A percentile compares a stretch with the other conserved stretches of the same genome.
Conservation (phyloP, 768 basidiomycete species). For the Rhodotorula taiwanensis region DNA sequence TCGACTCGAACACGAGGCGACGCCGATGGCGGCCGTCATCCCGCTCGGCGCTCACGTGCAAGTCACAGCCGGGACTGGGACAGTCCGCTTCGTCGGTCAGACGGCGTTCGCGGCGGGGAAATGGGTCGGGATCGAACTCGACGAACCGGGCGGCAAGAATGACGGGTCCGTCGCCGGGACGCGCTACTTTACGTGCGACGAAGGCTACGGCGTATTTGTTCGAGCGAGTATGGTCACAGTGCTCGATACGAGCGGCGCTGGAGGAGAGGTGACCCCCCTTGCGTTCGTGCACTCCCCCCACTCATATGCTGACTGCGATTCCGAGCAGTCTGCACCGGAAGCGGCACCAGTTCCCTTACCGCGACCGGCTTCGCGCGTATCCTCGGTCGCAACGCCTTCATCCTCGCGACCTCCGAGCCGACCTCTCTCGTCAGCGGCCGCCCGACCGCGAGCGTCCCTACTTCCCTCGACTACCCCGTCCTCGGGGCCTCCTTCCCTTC, state of each 20-base stretch:
- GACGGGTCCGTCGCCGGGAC: constrained; percentile 63
- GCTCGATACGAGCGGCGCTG: neutral
- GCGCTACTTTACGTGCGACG: constrained; percentile 72
- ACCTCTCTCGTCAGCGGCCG: constrained; percentile 1
- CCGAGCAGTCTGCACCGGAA: too few relatives aligned
- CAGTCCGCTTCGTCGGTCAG: constrained; percentile 74
- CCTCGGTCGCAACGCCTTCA: too few relatives aligned
- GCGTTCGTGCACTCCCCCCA: neutral
- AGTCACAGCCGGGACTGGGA: constrained; percentile 70
- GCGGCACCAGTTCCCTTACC: too few relatives aligned
- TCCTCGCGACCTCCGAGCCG: constrained; percentile 9
- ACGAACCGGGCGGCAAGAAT: constrained; percentile 83
- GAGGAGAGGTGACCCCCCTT: neutral
- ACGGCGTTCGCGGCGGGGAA: constrained; percentile 80
- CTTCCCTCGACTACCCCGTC: neutral
- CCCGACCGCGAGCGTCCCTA: neutral
- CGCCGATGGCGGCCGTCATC: constrained; percentile 31
- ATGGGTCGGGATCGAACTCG: constrained; percentile 94
- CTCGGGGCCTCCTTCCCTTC: constrained; percentile 5
- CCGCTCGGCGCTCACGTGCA: constrained; percentile 69
- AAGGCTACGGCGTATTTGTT: constrained; percentile 78
- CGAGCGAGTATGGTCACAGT: constrained; percentile 71
- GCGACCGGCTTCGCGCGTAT: too few relatives aligned
- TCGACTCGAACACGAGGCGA: too few relatives aligned
- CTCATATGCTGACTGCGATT: too few relatives aligned